phyloP scores from a whole-genome alignment of 176 grass and related monocot species.

The Melocanna baccifera region DNA sequence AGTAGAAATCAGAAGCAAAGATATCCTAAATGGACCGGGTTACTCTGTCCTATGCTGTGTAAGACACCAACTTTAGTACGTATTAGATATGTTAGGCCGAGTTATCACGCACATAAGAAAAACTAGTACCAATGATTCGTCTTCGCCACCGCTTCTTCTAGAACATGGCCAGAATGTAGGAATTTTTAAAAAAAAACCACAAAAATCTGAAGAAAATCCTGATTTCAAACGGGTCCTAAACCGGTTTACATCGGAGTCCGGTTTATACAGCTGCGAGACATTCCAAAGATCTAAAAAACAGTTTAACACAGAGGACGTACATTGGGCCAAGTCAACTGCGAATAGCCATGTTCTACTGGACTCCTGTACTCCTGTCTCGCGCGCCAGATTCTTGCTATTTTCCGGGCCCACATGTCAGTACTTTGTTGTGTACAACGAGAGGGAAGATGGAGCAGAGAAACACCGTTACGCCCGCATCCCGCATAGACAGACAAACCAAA shows the following conservation, averaged over 20 bases:
- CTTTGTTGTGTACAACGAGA: not conserved
- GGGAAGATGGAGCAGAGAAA: not conserved
- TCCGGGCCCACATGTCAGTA: not conserved
- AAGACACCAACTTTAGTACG: not conserved
- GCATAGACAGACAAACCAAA: conserved; percentile 37
- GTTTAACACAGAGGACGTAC: not conserved
- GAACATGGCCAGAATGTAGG: not conserved
- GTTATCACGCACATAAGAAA: not conserved
- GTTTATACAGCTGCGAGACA: not conserved
- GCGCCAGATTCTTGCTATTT: not conserved
- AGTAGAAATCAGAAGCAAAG: too few relatives aligned
- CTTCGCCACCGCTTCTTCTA: not conserved
- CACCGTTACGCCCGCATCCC: conserved; percentile 38
- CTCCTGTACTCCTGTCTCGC: not conserved
- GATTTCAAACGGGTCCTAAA: not conserved
- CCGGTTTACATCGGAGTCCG: not conserved
- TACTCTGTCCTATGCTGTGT: too few relatives aligned
- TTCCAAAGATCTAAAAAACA: too few relatives aligned
- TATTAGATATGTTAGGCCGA: not conserved
- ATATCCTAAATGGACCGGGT: too few relatives aligned
- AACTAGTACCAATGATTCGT: not conserved
- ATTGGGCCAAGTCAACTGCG: not conserved
- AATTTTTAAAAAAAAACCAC: too few relatives aligned
- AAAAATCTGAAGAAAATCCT: not conserved
- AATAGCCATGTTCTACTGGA: not conserved